Percentiles rank a stretch among this genome's conserved stretches.
These are phyloP conservation scores for Mortierella antarctica DNA, from an alignment of 192 early-diverging fungal species.

Conservation along the genomic window DNA sequence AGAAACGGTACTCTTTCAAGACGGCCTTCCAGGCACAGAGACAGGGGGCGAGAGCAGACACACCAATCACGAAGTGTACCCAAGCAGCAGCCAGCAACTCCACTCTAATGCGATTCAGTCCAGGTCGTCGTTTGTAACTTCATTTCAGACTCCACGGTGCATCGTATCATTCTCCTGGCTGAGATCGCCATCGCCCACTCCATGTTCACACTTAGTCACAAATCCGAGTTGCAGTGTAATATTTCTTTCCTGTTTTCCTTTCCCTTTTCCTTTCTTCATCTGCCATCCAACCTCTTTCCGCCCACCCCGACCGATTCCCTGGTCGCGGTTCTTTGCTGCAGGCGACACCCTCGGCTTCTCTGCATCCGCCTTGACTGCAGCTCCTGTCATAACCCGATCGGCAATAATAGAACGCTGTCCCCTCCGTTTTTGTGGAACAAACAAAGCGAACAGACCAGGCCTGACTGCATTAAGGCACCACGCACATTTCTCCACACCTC, in stretches of 20 bases:
- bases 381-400: no score
- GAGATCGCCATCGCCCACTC: conserved; percentile 16
- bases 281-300: background rate
- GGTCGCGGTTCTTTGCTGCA: conserved; percentile 9
- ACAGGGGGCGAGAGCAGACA: no score
- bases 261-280: background rate
- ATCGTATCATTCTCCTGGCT: background rate
- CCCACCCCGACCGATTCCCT: background rate
- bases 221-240: background rate
- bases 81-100: no score
- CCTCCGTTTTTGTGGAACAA: conserved; percentile 31
- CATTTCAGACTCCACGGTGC: conserved; percentile 1
- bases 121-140: background rate
- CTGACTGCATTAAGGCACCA: background rate
- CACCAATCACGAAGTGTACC: no score
- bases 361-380: no score
- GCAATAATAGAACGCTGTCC: background rate
- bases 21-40: no score
- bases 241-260: background rate
- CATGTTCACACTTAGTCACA: background rate
- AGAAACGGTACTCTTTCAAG: no score
- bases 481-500: conserved; percentile 1
- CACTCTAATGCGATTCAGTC: background rate
- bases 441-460: conserved; percentile 43
- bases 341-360: conserved; percentile 1